These are phyloP conservation scores for Tagetes erecta DNA, from an alignment of 129 eudicot genomes.

Conservation along the genomic window DNA sequence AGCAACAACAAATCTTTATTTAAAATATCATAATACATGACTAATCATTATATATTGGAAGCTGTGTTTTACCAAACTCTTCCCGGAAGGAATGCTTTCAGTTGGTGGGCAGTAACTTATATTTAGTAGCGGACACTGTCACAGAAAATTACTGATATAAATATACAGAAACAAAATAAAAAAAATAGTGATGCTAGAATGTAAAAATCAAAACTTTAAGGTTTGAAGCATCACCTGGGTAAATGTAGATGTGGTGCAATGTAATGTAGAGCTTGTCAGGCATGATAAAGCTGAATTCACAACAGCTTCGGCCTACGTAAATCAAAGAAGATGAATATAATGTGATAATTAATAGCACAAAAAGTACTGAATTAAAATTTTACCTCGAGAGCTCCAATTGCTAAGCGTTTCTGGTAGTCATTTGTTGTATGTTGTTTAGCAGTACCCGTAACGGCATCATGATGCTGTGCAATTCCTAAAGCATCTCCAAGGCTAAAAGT, in stretches of 20 bases:
- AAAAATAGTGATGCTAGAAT: neutral
- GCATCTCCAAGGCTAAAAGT: constrained; percentile 81
- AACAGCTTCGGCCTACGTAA: constrained; percentile 62
- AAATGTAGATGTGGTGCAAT: constrained; percentile 39
- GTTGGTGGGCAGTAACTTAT: constrained; percentile 92
- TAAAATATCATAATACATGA: neutral
- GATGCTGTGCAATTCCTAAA: constrained; percentile 91
- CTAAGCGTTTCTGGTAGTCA: constrained; percentile 84
- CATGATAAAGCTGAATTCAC: constrained; percentile 72
- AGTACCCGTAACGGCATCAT: constrained; percentile 88
- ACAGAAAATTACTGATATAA: constrained; percentile 2
- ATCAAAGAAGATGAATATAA: constrained; percentile 9
- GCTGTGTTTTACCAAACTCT: constrained; percentile 70
- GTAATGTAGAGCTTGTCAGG: constrained; percentile 43
- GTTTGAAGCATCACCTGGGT: constrained; percentile 53
- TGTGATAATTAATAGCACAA: neutral
- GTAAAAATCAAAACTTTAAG: neutral
- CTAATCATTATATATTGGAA: constrained; percentile 15
- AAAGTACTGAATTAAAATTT: neutral
- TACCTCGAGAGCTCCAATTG: constrained; percentile 86
- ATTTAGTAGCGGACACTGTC: constrained; percentile 84
- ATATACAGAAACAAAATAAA: neutral
- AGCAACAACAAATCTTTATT: neutral
- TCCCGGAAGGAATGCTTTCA: constrained; percentile 65
- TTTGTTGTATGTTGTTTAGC: constrained; percentile 88